Conservation (phyloP, 306 rosid species). For the Phaseolus lunatus region DNA sequence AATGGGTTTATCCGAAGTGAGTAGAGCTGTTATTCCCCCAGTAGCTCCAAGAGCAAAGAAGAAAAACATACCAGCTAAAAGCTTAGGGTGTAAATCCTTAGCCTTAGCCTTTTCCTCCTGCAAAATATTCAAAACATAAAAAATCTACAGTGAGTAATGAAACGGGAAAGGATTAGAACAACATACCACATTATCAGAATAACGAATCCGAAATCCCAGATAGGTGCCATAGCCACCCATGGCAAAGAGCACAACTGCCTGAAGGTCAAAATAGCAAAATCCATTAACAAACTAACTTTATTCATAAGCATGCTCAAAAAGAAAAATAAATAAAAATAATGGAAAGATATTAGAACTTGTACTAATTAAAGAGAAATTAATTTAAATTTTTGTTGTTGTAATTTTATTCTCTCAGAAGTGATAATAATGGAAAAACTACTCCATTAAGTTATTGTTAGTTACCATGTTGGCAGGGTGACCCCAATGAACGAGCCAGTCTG, state of each 20-base stretch:
- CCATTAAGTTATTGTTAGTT: background rate
- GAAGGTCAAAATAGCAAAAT: constrained; percentile 25
- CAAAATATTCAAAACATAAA: constrained; percentile 18
- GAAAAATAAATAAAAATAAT: too few species aligned
- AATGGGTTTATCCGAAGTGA: constrained; percentile 86
- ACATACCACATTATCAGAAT: constrained; percentile 72
- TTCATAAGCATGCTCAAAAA: too few species aligned
- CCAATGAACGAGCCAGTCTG: constrained; percentile 94
- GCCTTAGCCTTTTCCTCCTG: constrained; percentile 91
- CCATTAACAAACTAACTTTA: background rate
- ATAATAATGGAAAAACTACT: too few species aligned
- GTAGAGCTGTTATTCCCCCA: constrained; percentile 86
- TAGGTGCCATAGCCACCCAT: constrained; percentile 99
- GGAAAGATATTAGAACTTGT: too few species aligned
- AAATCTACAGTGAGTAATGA: background rate
- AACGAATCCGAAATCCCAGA: constrained; percentile 84
- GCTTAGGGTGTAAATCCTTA: constrained; percentile 97
- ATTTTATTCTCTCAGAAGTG: too few species aligned
- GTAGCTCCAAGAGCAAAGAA: constrained; percentile 95
- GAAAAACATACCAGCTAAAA: constrained; percentile 93
- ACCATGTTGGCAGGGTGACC: constrained; percentile 97
- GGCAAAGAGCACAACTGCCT: constrained; percentile 96
- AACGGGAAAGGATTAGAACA: background rate
- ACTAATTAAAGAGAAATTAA: too few species aligned
- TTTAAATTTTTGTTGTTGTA: too few species aligned